Evolutionary conservation across 2,329 filamentous ascomycete genomes (phyloP).

Genomic region (Colletotrichum chrysophilum): DNA sequence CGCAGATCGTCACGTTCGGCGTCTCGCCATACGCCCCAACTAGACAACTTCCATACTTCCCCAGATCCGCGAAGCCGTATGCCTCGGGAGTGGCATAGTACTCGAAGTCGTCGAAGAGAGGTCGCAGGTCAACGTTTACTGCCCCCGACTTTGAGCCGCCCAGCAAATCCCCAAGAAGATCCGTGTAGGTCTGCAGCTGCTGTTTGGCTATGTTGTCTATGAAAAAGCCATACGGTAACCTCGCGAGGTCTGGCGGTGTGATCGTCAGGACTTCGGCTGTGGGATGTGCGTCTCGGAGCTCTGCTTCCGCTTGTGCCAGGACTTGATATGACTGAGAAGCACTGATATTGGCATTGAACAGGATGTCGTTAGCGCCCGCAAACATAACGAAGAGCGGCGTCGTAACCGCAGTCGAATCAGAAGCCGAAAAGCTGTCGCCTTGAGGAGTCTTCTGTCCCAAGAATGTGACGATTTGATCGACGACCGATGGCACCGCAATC

Average conservation of each 20-base stretch:
- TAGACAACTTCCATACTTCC: conserved; percentile 14
- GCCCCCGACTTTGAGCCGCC: not conserved
- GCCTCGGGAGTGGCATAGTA: conserved; percentile 1
- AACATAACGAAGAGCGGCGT: not conserved
- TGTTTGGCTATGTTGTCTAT: not conserved
- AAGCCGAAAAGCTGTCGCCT: not conserved
- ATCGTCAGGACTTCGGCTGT: not conserved
- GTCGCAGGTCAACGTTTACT: not conserved
- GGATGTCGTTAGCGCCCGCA: conserved; percentile 4
- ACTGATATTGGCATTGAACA: conserved; percentile 14
- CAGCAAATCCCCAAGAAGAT: not conserved
- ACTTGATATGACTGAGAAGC: conserved; percentile 8
- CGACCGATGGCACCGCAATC: conserved; percentile 5
- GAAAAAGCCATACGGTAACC: conserved; percentile 1
- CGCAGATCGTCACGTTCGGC: conserved; percentile 9
- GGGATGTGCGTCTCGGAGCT: not conserved
- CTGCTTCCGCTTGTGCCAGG: not conserved
- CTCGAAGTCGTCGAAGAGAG: conserved; percentile 11
- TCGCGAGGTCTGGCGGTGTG: conserved; percentile 5
- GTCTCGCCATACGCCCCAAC: conserved; percentile 9
- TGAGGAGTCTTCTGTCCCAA: not conserved
- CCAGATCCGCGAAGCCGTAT: conserved; percentile 3
- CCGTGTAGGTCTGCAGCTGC: not conserved
- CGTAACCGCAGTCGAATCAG: not conserved
- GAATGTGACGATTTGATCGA: conserved; percentile 1